phyloP scores from a whole-genome alignment of 164 flowering plant species.

The Annona cherimola region DNA sequence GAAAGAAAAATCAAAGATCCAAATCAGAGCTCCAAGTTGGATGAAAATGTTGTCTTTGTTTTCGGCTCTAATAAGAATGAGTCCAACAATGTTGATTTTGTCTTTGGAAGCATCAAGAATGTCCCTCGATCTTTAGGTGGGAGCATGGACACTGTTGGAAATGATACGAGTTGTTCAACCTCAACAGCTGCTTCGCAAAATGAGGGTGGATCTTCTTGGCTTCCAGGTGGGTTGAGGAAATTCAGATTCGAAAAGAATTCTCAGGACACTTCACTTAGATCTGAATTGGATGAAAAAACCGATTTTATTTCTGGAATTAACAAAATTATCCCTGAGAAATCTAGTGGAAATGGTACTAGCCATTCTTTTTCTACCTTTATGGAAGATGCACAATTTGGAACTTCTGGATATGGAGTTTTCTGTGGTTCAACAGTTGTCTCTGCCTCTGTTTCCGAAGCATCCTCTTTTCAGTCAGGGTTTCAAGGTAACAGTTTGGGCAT shows the following conservation, averaged over 20 bases:
- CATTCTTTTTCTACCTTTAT: constrained; percentile 17
- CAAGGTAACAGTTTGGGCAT: constrained; percentile 11
- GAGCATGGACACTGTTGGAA: not conserved
- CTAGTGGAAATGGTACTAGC: constrained; percentile 7
- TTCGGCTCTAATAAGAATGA: constrained; percentile 14
- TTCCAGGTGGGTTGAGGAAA: too few relatives aligned
- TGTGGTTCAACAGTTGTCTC: constrained; percentile 4
- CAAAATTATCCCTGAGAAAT: not conserved
- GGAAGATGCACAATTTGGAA: constrained; percentile 12
- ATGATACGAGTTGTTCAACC: too few relatives aligned
- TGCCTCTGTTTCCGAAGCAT: constrained; percentile 17
- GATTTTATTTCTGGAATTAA: too few relatives aligned
- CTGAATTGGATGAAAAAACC: too few relatives aligned
- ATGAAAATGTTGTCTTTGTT: constrained; percentile 8
- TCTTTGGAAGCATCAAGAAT: constrained; percentile 15
- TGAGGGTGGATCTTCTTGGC: too few relatives aligned
- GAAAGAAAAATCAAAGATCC: constrained; percentile 8
- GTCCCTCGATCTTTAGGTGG: constrained; percentile 9
- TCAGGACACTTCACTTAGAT: too few relatives aligned
- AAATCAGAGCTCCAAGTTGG: constrained; percentile 5
- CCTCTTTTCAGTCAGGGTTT: constrained; percentile 19
- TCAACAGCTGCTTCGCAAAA: too few relatives aligned
- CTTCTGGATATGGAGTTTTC: constrained; percentile 10
- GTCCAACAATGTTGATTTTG: constrained; percentile 2
- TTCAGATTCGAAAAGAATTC: too few relatives aligned